These are phyloP conservation scores for Verticillium zaregamsianum DNA, from an alignment of 2,329 filamentous ascomycete genomes.

Conservation along the genomic window DNA sequence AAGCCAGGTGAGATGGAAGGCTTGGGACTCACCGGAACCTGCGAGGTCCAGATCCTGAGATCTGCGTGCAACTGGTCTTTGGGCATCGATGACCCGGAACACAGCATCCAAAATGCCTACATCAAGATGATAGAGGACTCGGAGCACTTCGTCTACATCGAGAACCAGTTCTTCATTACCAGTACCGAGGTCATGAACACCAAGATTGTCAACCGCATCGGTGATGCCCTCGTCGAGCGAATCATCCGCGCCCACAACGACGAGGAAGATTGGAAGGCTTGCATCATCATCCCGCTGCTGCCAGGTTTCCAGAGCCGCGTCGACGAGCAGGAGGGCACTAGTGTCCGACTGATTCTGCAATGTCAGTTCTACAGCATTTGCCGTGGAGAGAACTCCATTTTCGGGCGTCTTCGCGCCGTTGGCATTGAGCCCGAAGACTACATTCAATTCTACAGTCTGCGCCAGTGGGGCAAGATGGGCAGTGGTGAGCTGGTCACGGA, in stretches of 20 bases:
- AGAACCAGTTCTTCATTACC: slow-evolving; percentile 98
- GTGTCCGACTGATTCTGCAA: slow-evolving; percentile 91
- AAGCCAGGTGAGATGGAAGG: slow-evolving; percentile 80
- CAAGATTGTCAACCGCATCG: slow-evolving; percentile 88
- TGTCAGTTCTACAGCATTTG: slow-evolving; percentile 97
- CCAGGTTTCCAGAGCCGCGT: slow-evolving; percentile 98
- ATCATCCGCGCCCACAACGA: slow-evolving; percentile 81
- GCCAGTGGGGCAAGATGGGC: slow-evolving; percentile 89
- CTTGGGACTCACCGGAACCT: slow-evolving; percentile 86
- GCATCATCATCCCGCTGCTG: slow-evolving; percentile 90
- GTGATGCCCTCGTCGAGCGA: slow-evolving; percentile 88
- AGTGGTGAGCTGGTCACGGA: slow-evolving; percentile 84
- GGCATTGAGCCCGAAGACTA: slow-evolving; percentile 93
- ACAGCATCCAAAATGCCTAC: slow-evolving; percentile 95
- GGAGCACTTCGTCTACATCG: slow-evolving; percentile 96
- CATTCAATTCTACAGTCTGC: slow-evolving; percentile 89
- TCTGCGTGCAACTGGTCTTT: slow-evolving; percentile 91
- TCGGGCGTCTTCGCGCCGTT: slow-evolving; percentile 72
- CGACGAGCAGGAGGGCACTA: slow-evolving; percentile 88
- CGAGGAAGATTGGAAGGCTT: slow-evolving; percentile 83
- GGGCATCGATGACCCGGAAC: slow-evolving; percentile 81
- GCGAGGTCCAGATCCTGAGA: slow-evolving; percentile 91
- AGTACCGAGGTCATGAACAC: slow-evolving; percentile 85
- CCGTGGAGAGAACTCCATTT: slow-evolving; percentile 86
- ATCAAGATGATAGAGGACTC: slow-evolving; percentile 92